phyloP scores from a whole-genome alignment of 148 eudicot genomes.

The Silene uniflora region DNA sequence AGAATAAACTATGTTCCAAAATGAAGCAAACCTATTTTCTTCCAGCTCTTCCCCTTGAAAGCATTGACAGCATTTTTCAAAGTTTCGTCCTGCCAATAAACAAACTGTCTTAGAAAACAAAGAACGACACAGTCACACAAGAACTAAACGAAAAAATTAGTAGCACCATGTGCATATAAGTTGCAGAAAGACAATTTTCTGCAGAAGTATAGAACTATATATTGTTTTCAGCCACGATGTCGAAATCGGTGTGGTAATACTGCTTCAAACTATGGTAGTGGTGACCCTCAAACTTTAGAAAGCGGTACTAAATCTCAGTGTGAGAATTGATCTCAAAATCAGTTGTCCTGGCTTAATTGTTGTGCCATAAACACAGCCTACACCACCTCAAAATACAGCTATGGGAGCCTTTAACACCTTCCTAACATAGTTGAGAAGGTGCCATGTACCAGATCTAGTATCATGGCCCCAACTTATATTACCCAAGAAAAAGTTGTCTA shows the following conservation, averaged over 20 bases:
- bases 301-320: too few relatives aligned
- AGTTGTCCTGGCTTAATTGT: too few relatives aligned
- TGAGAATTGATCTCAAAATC: too few relatives aligned
- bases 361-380: neutral
- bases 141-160: neutral
- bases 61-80: slow-evolving; percentile 64
- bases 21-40: slow-evolving; percentile 63
- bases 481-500: neutral
- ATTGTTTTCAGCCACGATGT: neutral
- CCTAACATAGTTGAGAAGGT: neutral
- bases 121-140: neutral
- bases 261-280: neutral
- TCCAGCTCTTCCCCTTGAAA: slow-evolving; percentile 79
- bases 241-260: neutral
- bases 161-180: neutral
- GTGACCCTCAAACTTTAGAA: neutral
- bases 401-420: neutral
- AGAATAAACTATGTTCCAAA: neutral
- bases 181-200: neutral
- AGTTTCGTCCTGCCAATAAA: slow-evolving; percentile 68
- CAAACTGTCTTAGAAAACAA: slow-evolving; percentile 12
- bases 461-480: neutral
- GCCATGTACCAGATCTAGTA: neutral
- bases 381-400: neutral
- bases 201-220: neutral